Percentiles rank a stretch among this genome's conserved stretches.
These are phyloP conservation scores for Penicillium fimorum DNA, from an alignment of 495 filamentous ascomycete species.

Conservation along the genomic window DNA sequence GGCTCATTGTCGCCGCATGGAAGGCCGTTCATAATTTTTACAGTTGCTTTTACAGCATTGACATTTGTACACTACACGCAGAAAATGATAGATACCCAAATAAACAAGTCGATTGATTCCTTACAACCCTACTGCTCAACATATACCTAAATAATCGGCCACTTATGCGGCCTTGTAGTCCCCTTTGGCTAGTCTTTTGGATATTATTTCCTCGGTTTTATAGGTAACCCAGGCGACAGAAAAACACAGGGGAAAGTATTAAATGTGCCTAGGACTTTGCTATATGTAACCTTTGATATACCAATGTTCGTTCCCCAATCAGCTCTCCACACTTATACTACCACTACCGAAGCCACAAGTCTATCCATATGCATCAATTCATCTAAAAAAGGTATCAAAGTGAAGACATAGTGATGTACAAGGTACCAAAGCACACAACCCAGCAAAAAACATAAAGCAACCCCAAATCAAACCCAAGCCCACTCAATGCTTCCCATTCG, in stretches of 20 bases:
- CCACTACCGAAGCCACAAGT: background rate
- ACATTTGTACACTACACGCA: slow-evolving; percentile 21
- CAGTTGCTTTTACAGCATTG: background rate
- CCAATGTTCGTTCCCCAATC: background rate
- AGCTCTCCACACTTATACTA: background rate
- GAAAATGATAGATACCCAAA: slow-evolving; percentile 35
- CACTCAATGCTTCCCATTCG: slow-evolving; percentile 43
- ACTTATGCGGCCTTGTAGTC: too few relatives aligned
- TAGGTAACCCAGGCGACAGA: too few relatives aligned
- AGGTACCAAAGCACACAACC: slow-evolving; percentile 13
- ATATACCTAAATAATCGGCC: too few relatives aligned
- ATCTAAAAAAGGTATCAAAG: slow-evolving; percentile 24
- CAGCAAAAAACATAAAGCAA: slow-evolving; percentile 16
- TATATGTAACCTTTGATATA: background rate
- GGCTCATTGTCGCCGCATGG: background rate
- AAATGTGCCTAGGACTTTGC: too few relatives aligned
- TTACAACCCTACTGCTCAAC: background rate
- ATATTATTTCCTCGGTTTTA: too few relatives aligned
- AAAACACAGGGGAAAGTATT: too few relatives aligned
- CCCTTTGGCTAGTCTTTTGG: too few relatives aligned
- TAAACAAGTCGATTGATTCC: slow-evolving; percentile 13
- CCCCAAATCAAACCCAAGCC: background rate
- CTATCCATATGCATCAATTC: slow-evolving; percentile 21
- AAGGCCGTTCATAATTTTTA: background rate
- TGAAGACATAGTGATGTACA: slow-evolving; percentile 23